These are phyloP conservation scores for Mycena citricolor DNA, from an alignment of 1,284 basidiomycete genomes.

Conservation along the genomic window DNA sequence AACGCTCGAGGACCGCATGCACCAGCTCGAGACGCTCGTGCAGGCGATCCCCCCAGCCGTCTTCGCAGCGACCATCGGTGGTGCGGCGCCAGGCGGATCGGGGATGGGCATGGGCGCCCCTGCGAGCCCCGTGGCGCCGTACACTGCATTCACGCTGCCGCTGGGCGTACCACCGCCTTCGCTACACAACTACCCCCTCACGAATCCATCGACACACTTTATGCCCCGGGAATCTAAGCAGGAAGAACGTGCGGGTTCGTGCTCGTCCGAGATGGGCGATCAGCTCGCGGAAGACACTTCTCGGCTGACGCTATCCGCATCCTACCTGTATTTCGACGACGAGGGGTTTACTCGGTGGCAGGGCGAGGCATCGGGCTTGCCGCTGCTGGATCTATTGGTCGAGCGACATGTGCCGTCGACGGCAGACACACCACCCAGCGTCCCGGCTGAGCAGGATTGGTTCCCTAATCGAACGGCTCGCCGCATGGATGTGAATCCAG, in stretches of 20 bases:
- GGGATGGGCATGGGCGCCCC: constrained; percentile 35
- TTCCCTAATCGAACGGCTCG: constrained; percentile 76
- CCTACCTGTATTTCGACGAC: constrained; percentile 80
- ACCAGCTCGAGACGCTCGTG: constrained; percentile 77
- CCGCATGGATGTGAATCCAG: constrained; percentile 76
- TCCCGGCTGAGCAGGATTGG: constrained; percentile 45
- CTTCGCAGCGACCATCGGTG: constrained; percentile 56
- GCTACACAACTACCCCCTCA: constrained; percentile 69
- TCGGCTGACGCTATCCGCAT: constrained; percentile 63
- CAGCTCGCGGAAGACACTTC: constrained; percentile 56
- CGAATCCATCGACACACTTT: constrained; percentile 77
- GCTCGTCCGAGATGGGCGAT: no score
- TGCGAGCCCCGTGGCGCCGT: constrained; percentile 52
- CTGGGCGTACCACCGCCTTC: constrained; percentile 75
- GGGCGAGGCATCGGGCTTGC: constrained; percentile 87
- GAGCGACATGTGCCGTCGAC: constrained; percentile 46
- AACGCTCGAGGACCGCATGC: constrained; percentile 81
- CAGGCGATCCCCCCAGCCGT: constrained; percentile 79
- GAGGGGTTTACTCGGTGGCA: constrained; percentile 84
- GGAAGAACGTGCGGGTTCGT: constrained; percentile 23
- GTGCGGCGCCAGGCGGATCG: constrained; percentile 28
- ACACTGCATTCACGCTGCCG: constrained; percentile 54
- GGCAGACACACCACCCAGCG: constrained; percentile 24
- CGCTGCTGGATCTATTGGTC: constrained; percentile 78
- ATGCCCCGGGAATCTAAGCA: constrained; percentile 30